Conservation (phyloP, 108 stramenopile genomes). For the Tribonema minus region DNA sequence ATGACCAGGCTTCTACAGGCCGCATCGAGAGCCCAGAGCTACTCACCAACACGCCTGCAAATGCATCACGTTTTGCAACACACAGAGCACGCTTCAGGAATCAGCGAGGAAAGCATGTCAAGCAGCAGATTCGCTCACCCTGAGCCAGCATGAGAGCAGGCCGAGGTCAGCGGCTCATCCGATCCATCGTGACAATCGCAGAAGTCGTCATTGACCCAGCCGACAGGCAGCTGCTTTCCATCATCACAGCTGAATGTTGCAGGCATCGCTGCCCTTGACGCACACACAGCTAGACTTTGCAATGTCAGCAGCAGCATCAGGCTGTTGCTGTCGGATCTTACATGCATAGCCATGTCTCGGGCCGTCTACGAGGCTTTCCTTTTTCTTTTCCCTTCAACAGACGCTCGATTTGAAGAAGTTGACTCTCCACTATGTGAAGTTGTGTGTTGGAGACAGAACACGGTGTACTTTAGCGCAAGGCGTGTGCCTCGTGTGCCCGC, state of each 20-base stretch:
- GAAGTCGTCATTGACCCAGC: conserved; percentile 39
- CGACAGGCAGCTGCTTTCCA: not conserved
- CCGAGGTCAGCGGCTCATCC: conserved; percentile 39
- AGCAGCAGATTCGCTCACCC: not conserved
- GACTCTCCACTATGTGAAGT: no score
- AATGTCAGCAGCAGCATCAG: no score
- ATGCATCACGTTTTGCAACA: not conserved
- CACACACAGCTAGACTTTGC: no score
- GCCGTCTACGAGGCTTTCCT: not conserved
- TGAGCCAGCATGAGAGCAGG: conserved; percentile 6
- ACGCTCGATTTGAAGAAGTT: no score
- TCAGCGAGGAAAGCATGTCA: not conserved
- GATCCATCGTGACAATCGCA: conserved; percentile 46
- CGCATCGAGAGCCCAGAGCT: not conserved
- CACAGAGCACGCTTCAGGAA: not conserved
- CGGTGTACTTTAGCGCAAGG: no score
- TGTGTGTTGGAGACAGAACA: no score
- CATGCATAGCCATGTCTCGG: no score
- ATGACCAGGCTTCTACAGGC: not conserved
- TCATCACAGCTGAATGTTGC: not conserved
- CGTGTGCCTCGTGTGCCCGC: no score
- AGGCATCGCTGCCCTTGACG: not conserved
- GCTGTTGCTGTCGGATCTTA: no score
- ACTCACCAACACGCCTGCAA: not conserved
- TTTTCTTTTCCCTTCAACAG: not conserved